Percentiles rank a stretch among this genome's conserved stretches.
Evolutionary conservation across 805 yeast species (phyloP).

Genomic region (Metschnikowia reukaufii): DNA sequence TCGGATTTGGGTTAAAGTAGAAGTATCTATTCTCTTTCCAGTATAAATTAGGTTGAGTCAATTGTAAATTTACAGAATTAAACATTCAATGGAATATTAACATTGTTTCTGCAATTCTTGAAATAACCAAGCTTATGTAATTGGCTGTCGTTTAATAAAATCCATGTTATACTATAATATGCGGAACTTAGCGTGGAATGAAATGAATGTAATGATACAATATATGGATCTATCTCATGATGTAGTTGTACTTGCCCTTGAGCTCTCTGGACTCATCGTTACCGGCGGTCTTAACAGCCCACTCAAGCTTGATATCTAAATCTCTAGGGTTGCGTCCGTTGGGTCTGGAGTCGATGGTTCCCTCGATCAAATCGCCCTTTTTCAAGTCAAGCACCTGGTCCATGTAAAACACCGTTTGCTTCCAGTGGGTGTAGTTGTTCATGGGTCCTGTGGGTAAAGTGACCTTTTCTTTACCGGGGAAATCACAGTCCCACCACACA

Average conservation of each 20-base stretch:
- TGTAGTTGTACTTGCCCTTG: slow-evolving; percentile 61
- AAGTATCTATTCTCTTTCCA: no score
- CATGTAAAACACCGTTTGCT: slow-evolving; percentile 92
- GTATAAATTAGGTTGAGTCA: no score
- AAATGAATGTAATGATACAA: background rate
- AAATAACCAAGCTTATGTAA: no score
- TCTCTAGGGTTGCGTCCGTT: slow-evolving; percentile 82
- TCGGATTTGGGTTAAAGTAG: no score
- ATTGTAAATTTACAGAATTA: no score
- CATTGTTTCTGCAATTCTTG: no score
- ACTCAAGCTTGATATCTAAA: slow-evolving; percentile 73
- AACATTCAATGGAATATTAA: no score
- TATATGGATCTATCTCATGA: slow-evolving; percentile 56
- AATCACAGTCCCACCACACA: slow-evolving; percentile 93
- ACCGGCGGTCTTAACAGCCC: slow-evolving; percentile 48
- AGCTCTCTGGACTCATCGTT: slow-evolving; percentile 52
- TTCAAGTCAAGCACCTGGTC: slow-evolving; percentile 75
- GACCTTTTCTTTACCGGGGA: slow-evolving; percentile 70
- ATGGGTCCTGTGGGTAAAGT: slow-evolving; percentile 92
- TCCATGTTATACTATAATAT: no score
- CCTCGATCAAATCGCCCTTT: slow-evolving; percentile 72
- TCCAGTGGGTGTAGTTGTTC: slow-evolving; percentile 96
- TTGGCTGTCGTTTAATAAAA: no score
- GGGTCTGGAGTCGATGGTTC: slow-evolving; percentile 74
- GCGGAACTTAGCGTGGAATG: background rate